Evolutionary conservation across 768 basidiomycete genomes (phyloP).

Genomic region (Suillus paluster): DNA sequence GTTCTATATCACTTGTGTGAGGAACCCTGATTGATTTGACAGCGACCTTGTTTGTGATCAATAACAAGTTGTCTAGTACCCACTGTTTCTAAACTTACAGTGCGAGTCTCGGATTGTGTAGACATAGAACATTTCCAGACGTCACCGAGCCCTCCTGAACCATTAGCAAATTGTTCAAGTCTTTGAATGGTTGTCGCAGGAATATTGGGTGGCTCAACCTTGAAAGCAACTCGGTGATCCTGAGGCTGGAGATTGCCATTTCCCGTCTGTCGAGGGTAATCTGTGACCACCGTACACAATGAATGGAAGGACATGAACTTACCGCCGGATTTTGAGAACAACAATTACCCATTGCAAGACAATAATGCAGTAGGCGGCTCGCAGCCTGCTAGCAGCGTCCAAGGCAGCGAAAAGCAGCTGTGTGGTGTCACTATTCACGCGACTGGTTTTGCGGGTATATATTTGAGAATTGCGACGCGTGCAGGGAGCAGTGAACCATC

Average conservation of each 20-base stretch:
- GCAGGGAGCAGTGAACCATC: not conserved
- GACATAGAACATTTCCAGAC: slow-evolving; percentile 13
- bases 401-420: not conserved
- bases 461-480: not conserved
- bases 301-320: not conserved
- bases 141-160: slow-evolving; percentile 11
- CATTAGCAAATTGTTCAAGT: not conserved
- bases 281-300: not conserved
- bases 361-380: not conserved
- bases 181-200: not conserved
- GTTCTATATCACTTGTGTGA: slow-evolving; percentile 1
- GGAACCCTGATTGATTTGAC: slow-evolving; percentile 10
- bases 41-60: slow-evolving; percentile 13
- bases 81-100: too few species aligned
- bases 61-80: too few species aligned
- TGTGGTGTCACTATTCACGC: not conserved
- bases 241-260: not conserved
- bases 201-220: not conserved
- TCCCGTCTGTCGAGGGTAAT: not conserved
- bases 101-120: not conserved
- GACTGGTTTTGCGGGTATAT: not conserved
- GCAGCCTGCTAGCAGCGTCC: too few species aligned
- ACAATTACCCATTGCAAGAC: not conserved
- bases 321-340: not conserved
- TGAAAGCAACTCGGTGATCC: not conserved